Conservation (phyloP, 1,284 basidiomycete genomes). For the Tilletiaria anomala region DNA sequence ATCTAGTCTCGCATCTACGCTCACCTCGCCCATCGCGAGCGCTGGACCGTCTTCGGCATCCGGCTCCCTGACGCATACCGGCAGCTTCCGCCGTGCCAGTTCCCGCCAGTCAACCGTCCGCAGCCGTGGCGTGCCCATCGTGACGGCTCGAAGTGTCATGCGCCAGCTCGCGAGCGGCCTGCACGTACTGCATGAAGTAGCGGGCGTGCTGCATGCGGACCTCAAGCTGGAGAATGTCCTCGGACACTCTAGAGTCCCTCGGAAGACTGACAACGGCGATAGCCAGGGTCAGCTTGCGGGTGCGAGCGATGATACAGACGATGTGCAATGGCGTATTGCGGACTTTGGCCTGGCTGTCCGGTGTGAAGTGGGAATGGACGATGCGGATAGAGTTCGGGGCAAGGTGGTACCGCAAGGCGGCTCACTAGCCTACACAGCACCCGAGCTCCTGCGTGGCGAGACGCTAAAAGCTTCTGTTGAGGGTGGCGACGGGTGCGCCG, state of each 20-base stretch:
- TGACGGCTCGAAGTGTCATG: slow-evolving; percentile 66
- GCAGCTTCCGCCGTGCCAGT: no score
- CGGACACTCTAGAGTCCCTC: slow-evolving; percentile 10
- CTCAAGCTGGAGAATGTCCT: slow-evolving; percentile 94
- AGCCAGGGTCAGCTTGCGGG: neutral
- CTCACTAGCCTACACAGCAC: slow-evolving; percentile 24
- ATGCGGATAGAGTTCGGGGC: neutral
- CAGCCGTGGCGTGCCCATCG: slow-evolving; percentile 22
- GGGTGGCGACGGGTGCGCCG: neutral
- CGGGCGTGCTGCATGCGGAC: slow-evolving; percentile 48
- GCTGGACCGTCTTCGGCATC: no score
- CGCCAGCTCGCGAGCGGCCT: slow-evolving; percentile 74
- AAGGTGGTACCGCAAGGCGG: slow-evolving; percentile 10
- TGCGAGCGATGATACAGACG: neutral
- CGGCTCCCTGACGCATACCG: no score
- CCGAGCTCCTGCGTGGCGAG: slow-evolving; percentile 17
- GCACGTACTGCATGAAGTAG: slow-evolving; percentile 67
- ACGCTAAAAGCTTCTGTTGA: slow-evolving; percentile 1
- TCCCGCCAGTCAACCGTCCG: slow-evolving; percentile 4
- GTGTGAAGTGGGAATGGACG: neutral
- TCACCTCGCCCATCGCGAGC: no score
- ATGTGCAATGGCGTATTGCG: slow-evolving; percentile 43
- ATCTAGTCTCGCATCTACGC: no score
- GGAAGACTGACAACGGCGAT: neutral
- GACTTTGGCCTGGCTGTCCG: slow-evolving; percentile 63